Conservation (phyloP, 2,329 filamentous ascomycete species). For the Alternaria hordeiaustralica region DNA sequence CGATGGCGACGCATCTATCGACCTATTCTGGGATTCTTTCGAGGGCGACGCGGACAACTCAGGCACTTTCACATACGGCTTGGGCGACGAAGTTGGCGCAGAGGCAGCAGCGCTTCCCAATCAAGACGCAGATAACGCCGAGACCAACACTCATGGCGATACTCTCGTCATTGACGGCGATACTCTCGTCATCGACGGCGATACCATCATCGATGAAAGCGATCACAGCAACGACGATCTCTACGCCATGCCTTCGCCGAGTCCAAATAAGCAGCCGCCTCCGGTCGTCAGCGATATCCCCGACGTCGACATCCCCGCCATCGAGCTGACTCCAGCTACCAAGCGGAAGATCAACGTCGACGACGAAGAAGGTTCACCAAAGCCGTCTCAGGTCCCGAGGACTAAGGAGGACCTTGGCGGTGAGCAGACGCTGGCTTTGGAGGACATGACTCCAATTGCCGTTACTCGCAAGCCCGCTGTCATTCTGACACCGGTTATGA, state of each 20-base stretch:
- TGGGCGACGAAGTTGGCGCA: not conserved
- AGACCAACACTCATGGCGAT: not conserved
- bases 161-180: not conserved
- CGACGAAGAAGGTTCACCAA: not conserved
- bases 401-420: not conserved
- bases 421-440: not conserved
- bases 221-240: not conserved
- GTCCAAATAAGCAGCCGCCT: not conserved
- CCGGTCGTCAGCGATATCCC: not conserved
- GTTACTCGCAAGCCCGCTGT: not conserved
- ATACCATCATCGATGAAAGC: not conserved
- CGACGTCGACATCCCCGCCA: not conserved
- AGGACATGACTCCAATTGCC: not conserved
- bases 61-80: not conserved
- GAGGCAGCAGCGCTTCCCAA: too few species aligned
- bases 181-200: not conserved
- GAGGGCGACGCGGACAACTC: not conserved
- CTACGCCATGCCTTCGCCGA: not conserved
- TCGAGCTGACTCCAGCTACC: not conserved
- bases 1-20: too few species aligned
- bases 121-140: not conserved
- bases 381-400: not conserved
- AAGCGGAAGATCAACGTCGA: not conserved
- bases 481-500: not conserved
- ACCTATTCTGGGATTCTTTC: not conserved